Conservation (phyloP, 2,329 filamentous ascomycete genomes). For the Exophiala sideris region DNA sequence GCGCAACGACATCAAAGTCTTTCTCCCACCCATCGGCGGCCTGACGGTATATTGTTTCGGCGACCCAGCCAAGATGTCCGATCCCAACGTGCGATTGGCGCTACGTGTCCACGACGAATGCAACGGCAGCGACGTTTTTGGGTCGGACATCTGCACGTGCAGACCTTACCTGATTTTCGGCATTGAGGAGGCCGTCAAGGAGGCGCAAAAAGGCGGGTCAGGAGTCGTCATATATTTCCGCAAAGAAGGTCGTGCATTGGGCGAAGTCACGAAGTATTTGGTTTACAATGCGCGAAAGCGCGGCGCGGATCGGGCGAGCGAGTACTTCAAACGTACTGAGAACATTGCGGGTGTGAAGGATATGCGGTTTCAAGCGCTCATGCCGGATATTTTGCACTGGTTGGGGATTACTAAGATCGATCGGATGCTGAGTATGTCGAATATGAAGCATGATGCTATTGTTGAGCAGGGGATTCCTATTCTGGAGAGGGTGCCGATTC, state of each 20-base stretch:
- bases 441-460: conserved; percentile 58
- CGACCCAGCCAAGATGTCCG: conserved; percentile 88
- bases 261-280: conserved; percentile 86
- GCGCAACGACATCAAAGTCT: conserved; percentile 88
- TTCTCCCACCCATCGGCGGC: conserved; percentile 91
- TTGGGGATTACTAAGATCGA: conserved; percentile 98
- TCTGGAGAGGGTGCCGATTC: conserved; percentile 83
- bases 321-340: conserved; percentile 97
- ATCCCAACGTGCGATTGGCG: conserved; percentile 75
- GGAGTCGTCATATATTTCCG: conserved; percentile 98
- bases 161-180: conserved; percentile 90
- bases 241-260: conserved; percentile 90
- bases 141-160: conserved; percentile 96
- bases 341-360: conserved; percentile 95
- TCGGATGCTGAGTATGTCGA: conserved; percentile 97
- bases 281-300: conserved; percentile 58
- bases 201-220: conserved; percentile 88
- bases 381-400: conserved; percentile 98
- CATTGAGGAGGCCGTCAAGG: conserved; percentile 94
- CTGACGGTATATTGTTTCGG: conserved; percentile 97
- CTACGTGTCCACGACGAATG: conserved; percentile 85
- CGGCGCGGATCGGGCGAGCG: conserved; percentile 60
- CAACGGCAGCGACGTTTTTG: conserved; percentile 96
- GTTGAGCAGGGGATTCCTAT: conserved; percentile 63
- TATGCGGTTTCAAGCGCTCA: conserved; percentile 97